Percentiles rank a stretch among this genome's conserved stretches.
phyloP scores from a whole-genome alignment of 2,329 filamentous ascomycete genomes.

The Xylariaceae sp. region DNA sequence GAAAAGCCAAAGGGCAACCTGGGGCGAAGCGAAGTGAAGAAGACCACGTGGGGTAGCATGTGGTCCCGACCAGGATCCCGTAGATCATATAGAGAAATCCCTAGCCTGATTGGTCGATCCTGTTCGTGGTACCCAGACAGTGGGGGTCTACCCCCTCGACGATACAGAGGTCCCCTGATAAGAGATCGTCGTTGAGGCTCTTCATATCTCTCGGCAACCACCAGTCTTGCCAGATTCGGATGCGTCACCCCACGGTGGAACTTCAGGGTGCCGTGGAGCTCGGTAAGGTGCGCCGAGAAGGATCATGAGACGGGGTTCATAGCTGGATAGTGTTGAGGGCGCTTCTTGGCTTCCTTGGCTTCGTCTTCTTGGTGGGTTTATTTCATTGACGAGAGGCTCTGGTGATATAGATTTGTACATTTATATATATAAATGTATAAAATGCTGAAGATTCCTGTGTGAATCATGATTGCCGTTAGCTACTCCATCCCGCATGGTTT shows the following conservation, averaged over 20 bases:
- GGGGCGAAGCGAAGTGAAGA: constrained; percentile 4
- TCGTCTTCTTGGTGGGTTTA: no score
- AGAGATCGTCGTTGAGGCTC: constrained; percentile 17
- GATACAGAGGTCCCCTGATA: constrained; percentile 16
- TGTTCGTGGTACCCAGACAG: constrained; percentile 28
- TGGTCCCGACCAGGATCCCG: constrained; percentile 20
- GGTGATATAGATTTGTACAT: no score
- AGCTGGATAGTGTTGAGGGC: background rate
- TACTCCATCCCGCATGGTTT: background rate
- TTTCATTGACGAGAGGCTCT: no score
- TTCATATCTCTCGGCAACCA: background rate
- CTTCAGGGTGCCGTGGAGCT: no score
- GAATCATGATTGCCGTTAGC: no score
- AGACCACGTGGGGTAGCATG: constrained; percentile 11
- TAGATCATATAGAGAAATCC: constrained; percentile 24
- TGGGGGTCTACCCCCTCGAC: background rate
- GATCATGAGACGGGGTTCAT: background rate
- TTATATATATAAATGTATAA: background rate
- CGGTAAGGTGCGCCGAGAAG: no score
- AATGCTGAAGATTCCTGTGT: background rate
- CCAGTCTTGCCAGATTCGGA: background rate
- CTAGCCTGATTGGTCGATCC: constrained; percentile 22
- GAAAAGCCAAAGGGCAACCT: constrained; percentile 1
- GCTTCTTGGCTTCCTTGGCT: background rate
- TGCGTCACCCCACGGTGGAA: background rate